phyloP scores from a whole-genome alignment of 2,329 filamentous ascomycete genomes.

The Venturia asperata region DNA sequence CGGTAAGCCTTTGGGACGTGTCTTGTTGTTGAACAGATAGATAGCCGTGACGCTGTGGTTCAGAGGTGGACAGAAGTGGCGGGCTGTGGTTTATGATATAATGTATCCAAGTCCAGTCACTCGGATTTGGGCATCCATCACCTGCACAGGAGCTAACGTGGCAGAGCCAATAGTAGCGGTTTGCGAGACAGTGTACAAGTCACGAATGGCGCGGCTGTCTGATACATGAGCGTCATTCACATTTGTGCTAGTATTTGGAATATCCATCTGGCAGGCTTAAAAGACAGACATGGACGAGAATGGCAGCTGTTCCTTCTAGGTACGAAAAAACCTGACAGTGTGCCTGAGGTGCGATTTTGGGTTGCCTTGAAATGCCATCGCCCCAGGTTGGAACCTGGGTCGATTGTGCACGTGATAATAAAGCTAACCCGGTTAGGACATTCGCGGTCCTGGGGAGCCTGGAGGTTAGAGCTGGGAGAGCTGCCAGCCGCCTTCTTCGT shows the following conservation, averaged over 20 bases:
- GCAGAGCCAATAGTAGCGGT: neutral
- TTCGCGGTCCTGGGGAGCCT: conserved; percentile 8
- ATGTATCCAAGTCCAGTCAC: too few relatives aligned
- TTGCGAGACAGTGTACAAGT: neutral
- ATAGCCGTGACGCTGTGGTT: neutral
- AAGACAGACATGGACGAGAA: too few relatives aligned
- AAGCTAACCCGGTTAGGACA: too few relatives aligned
- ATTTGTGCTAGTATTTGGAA: too few relatives aligned
- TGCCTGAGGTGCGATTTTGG: too few relatives aligned
- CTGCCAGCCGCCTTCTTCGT: too few relatives aligned
- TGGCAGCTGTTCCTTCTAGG: too few relatives aligned
- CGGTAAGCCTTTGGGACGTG: neutral
- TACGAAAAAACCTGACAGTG: too few relatives aligned
- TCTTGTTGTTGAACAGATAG: neutral
- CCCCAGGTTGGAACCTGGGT: too few relatives aligned
- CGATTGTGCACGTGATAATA: too few relatives aligned
- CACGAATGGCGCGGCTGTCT: conserved; percentile 8
- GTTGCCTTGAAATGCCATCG: too few relatives aligned
- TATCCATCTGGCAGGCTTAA: too few relatives aligned
- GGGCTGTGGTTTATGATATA: neutral
- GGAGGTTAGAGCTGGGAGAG: neutral
- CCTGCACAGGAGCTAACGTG: neutral
- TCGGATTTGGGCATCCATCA: neutral
- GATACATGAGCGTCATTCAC: neutral
- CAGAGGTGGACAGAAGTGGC: neutral